These are phyloP conservation scores for Endothia cerciana DNA, from an alignment of 2,329 filamentous ascomycete genomes.

Conservation along the genomic window DNA sequence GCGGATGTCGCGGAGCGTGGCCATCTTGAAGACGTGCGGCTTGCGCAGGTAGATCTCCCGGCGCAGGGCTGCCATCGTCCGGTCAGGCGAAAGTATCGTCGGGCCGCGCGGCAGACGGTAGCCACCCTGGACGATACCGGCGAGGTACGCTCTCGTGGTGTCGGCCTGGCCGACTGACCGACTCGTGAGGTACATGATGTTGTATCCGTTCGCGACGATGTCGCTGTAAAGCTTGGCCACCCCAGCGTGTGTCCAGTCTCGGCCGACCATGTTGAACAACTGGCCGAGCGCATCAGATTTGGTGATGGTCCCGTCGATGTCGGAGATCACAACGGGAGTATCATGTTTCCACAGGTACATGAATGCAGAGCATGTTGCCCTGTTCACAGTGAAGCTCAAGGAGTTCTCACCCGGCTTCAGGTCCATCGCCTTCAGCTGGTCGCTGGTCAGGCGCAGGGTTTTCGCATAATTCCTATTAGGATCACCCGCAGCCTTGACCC, in stretches of 20 bases:
- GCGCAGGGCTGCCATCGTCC: conserved; percentile 89
- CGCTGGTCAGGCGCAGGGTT: conserved; percentile 90
- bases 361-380: conserved; percentile 85
- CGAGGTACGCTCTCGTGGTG: conserved; percentile 84
- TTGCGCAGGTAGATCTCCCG: conserved; percentile 94
- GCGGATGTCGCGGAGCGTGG: conserved; percentile 91
- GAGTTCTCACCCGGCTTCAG: conserved; percentile 85
- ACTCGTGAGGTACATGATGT: conserved; percentile 97
- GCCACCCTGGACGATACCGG: conserved; percentile 85
- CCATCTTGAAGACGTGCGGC: conserved; percentile 99
- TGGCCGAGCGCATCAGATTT: conserved; percentile 96
- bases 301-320: conserved; percentile 98
- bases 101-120: conserved; percentile 87
- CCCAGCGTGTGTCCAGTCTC: conserved; percentile 96
- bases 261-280: conserved; percentile 92
- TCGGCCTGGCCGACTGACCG: conserved; percentile 93
- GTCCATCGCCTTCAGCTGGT: conserved; percentile 85
- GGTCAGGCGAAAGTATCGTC: conserved; percentile 91
- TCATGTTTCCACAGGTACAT: conserved; percentile 96
- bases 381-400: conserved; percentile 96
- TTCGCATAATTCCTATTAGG: conserved; percentile 92
- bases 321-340: conserved; percentile 93
- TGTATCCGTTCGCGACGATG: conserved; percentile 94
- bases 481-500: conserved; percentile 45
- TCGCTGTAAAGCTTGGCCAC: conserved; percentile 98